These are phyloP conservation scores for Prillingera fragicola DNA, from an alignment of 1,284 basidiomycete genomes.

Conservation along the genomic window DNA sequence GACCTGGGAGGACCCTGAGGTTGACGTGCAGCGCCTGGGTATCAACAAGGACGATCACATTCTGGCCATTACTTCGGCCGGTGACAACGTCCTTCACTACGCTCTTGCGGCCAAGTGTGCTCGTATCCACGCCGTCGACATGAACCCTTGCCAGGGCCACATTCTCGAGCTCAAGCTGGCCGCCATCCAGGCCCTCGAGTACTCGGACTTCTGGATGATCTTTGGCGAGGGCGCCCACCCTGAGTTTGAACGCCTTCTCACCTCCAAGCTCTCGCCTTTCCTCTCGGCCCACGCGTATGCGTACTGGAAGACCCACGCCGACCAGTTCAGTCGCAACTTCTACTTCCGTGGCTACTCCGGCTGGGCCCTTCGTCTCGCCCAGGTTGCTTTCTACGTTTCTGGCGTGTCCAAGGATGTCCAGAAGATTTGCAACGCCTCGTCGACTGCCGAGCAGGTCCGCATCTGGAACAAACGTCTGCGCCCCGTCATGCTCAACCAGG, in stretches of 20 bases:
- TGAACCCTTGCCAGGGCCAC: constrained; percentile 63
- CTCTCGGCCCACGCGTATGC: constrained; percentile 57
- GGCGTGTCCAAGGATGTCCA: constrained; percentile 59
- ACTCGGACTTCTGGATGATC: constrained; percentile 65
- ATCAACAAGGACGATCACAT: constrained; percentile 63
- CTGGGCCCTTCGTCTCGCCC: constrained; percentile 63
- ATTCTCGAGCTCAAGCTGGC: constrained; percentile 75
- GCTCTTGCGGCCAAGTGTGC: constrained; percentile 62
- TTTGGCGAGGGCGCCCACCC: constrained; percentile 65
- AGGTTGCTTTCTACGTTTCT: constrained; percentile 58
- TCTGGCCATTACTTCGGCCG: constrained; percentile 71
- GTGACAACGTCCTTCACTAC: constrained; percentile 77
- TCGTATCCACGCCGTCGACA: constrained; percentile 65
- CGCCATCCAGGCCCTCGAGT: constrained; percentile 58
- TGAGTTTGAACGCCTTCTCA: constrained; percentile 62
- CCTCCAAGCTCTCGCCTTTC: constrained; percentile 62
- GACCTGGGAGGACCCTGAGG: constrained; percentile 77
- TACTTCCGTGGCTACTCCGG: constrained; percentile 71
- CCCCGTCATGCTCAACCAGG: constrained; percentile 62
- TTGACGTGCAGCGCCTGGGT: constrained; percentile 65
- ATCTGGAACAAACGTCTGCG: constrained; percentile 62
- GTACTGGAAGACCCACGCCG: constrained; percentile 65
- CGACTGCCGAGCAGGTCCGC: constrained; percentile 58
- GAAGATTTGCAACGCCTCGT: constrained; percentile 56
- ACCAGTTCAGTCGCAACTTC: constrained; percentile 62